Conservation (phyloP, 1,284 basidiomycete genomes). For the Heterobasidion parviporum region DNA sequence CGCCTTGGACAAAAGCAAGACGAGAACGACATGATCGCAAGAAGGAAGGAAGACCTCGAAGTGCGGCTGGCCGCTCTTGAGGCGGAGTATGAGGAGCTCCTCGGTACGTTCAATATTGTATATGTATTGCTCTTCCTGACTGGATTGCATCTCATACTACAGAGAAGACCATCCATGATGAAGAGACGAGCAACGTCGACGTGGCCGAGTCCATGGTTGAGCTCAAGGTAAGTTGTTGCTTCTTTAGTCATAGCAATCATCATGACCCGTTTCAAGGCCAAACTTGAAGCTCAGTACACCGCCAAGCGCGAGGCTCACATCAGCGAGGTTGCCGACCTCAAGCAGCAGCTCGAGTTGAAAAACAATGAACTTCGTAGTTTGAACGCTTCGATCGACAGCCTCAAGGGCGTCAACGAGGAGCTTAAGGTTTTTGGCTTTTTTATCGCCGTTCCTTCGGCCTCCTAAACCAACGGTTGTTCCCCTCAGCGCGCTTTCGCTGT, state of each 20-base stretch:
- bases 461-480: constrained; percentile 4
- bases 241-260: constrained; percentile 8
- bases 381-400: constrained; percentile 82
- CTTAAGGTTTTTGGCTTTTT: constrained; percentile 63
- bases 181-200: constrained; percentile 75
- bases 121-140: constrained; percentile 8
- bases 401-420: constrained; percentile 97
- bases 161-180: constrained; percentile 83
- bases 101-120: constrained; percentile 44
- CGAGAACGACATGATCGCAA: constrained; percentile 81
- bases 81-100: constrained; percentile 91
- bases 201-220: constrained; percentile 79
- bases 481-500: constrained; percentile 89
- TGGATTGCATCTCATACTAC: constrained; percentile 12
- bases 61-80: constrained; percentile 76
- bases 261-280: constrained; percentile 43
- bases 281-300: constrained; percentile 91
- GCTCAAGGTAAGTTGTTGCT: constrained; percentile 62
- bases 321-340: constrained; percentile 84
- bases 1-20: constrained; percentile 85
- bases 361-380: constrained; percentile 81
- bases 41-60: constrained; percentile 86
- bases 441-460: constrained; percentile 4
- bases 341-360: constrained; percentile 86
- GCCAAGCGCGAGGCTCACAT: constrained; percentile 87